These are phyloP conservation scores for Petunia axillaris DNA, from an alignment of 257 asterid species.

Conservation along the genomic window DNA sequence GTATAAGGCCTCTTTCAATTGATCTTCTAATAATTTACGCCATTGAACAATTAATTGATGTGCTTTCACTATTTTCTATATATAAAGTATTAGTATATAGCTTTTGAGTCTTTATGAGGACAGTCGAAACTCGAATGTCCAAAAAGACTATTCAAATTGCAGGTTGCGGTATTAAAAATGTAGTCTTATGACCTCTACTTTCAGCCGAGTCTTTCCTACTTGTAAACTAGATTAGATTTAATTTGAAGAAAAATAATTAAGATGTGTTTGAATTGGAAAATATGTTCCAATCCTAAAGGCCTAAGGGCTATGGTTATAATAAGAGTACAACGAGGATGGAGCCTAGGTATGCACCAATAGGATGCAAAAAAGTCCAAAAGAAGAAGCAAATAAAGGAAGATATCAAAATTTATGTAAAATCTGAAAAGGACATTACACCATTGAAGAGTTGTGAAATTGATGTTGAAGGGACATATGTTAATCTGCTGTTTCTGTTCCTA, in stretches of 20 bases:
- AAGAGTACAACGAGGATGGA: background rate
- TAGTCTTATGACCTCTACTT: too few relatives aligned
- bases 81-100: too few relatives aligned
- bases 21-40: too few relatives aligned
- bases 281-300: too few relatives aligned
- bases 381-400: background rate
- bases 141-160: too few relatives aligned
- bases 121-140: too few relatives aligned
- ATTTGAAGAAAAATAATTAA: background rate
- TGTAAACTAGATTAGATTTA: background rate
- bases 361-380: constrained; percentile 13
- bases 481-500: constrained; percentile 11
- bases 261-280: background rate
- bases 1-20: too few relatives aligned
- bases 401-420: background rate
- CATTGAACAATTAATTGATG: too few relatives aligned
- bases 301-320: background rate
- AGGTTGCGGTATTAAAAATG: too few relatives aligned
- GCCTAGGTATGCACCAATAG: constrained; percentile 16
- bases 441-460: constrained; percentile 23
- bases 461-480: constrained; percentile 7
- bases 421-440: constrained; percentile 21
- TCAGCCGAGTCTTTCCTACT: background rate
- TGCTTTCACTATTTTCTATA: too few relatives aligned
- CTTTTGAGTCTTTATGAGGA: too few relatives aligned